Percentiles rank a stretch among this genome's conserved stretches.
Conservation (phyloP, 2,329 filamentous ascomycete genomes). For the Aspergillus spinulosporus region DNA sequence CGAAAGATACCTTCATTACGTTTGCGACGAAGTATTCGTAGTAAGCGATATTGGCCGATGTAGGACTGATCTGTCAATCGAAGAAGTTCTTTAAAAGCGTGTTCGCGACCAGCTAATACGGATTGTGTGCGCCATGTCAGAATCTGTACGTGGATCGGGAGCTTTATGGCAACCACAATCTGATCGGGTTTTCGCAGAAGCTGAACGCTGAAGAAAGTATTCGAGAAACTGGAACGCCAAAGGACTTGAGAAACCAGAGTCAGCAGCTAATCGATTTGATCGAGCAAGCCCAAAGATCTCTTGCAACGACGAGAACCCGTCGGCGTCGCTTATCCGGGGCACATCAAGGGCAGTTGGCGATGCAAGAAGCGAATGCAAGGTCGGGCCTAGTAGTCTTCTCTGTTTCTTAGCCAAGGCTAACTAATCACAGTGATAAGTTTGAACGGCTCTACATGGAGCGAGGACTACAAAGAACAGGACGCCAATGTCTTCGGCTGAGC, state of each 20-base stretch:
- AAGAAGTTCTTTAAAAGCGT: too few species aligned
- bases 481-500: conserved; percentile 21
- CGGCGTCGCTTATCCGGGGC: background rate
- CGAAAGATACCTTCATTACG: conserved; percentile 22
- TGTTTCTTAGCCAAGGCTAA: too few species aligned
- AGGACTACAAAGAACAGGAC: background rate
- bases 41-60: conserved; percentile 23
- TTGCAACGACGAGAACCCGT: background rate
- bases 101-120: too few species aligned
- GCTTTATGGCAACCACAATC: conserved; percentile 4
- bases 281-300: background rate
- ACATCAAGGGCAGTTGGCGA: background rate
- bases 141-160: background rate
- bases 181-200: conserved; percentile 5
- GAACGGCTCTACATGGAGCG: background rate
- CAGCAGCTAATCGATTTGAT: conserved; percentile 4
- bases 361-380: background rate
- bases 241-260: background rate
- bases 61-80: conserved; percentile 14
- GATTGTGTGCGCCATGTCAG: too few species aligned
- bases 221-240: conserved; percentile 1
- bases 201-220: conserved; percentile 17
- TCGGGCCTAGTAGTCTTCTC: background rate
- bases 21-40: conserved; percentile 27
- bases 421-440: conserved; percentile 1